phyloP scores from a whole-genome alignment of 2,329 filamentous ascomycete species.

The Dactylellina haptotyla region DNA sequence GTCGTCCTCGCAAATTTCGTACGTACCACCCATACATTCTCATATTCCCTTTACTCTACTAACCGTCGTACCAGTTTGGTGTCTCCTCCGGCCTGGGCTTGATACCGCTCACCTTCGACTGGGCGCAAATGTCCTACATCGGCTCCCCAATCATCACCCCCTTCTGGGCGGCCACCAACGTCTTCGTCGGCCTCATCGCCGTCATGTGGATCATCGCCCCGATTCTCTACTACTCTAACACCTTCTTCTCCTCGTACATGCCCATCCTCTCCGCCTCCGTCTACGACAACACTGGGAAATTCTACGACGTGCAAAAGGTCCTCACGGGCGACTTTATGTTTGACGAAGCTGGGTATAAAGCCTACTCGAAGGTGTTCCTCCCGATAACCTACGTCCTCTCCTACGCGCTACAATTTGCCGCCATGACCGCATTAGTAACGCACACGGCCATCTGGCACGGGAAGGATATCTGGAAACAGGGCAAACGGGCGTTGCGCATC shows the following conservation, averaged over 20 bases:
- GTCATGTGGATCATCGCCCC: conserved; percentile 88
- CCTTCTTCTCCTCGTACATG: conserved; percentile 84
- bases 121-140: conserved; percentile 88
- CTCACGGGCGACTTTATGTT: conserved; percentile 81
- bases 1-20: conserved; percentile 83
- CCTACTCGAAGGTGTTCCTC: conserved; percentile 85
- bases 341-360: conserved; percentile 77
- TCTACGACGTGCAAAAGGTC: conserved; percentile 84
- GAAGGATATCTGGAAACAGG: conserved; percentile 80
- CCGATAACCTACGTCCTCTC: conserved; percentile 88
- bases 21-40: conserved; percentile 55
- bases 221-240: conserved; percentile 81
- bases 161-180: conserved; percentile 87
- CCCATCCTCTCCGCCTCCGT: conserved; percentile 85
- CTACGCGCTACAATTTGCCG: conserved; percentile 87
- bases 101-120: conserved; percentile 88
- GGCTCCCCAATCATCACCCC: conserved; percentile 84
- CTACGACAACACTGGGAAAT: conserved; percentile 82
- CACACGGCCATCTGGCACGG: conserved; percentile 88
- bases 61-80: conserved; percentile 69
- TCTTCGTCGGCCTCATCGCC: conserved; percentile 79
- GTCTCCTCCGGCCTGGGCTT: conserved; percentile 84
- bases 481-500: conserved; percentile 65
- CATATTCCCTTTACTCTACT: background rate
- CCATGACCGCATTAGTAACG: conserved; percentile 79